Conservation (phyloP, 257 asterid genomes). For the Petrea volubilis region DNA sequence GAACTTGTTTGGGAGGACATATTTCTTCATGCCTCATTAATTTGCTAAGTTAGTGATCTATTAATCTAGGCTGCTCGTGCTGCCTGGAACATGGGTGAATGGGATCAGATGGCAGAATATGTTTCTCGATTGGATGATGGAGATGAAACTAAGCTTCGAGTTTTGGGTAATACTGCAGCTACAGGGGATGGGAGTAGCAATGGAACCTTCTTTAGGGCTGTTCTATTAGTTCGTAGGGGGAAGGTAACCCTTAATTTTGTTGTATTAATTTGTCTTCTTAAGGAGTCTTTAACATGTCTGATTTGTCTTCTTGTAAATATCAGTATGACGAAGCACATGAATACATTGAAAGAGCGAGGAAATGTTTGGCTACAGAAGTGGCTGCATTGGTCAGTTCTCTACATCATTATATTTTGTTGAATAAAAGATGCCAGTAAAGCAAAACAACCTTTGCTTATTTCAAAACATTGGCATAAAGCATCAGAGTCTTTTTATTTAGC, state of each 20-base stretch:
- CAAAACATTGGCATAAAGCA: not conserved
- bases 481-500: not conserved
- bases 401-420: constrained; percentile 14
- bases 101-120: constrained; percentile 99
- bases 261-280: constrained; percentile 18
- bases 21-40: not conserved
- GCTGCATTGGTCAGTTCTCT: constrained; percentile 91
- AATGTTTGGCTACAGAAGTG: constrained; percentile 95
- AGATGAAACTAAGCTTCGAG: constrained; percentile 88
- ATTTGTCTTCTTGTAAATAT: constrained; percentile 20
- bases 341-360: constrained; percentile 95
- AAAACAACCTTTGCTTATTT: constrained; percentile 2
- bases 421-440: constrained; percentile 4
- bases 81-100: constrained; percentile 99
- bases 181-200: constrained; percentile 95
- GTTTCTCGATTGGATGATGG: constrained; percentile 98
- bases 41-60: constrained; percentile 16
- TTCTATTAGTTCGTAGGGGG: constrained; percentile 84
- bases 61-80: constrained; percentile 86
- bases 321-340: constrained; percentile 98
- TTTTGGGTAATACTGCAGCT: constrained; percentile 92
- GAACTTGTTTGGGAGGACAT: constrained; percentile 1
- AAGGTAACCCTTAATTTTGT: constrained; percentile 52
- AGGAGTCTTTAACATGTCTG: constrained; percentile 10
- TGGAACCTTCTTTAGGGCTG: constrained; percentile 92